Evolutionary conservation across 2,329 filamentous ascomycete species (phyloP), one percentile per base, ranked within the genome.

Genomic region (Talaromyces sp.): DNA sequence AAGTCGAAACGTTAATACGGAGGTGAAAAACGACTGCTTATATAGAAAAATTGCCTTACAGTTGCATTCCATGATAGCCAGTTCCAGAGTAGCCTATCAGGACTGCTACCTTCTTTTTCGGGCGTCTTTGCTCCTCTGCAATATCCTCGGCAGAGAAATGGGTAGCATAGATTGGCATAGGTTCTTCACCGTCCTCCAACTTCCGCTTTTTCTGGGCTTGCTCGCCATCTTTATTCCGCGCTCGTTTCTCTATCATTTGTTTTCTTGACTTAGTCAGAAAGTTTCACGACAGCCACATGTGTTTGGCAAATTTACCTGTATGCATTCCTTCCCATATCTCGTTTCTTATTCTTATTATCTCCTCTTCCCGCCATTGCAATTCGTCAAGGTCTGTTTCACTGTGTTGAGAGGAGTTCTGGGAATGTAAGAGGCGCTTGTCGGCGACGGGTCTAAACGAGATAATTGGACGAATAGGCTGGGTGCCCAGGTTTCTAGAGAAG

Each of bases 51-150:
- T 9, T 26, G 10, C 13, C n/a, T 49, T 67, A 80, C 77, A 99
- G 89, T 78, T 99, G 95, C 88, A 99, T 96, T 69, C 95, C 95
- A 78, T 91, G 93, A 81, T 99, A 99, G 17, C 95, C 95, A 10
- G 91, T 96, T 55, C 95, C 95, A 6, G 93, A 92, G 75, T 99
- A 99, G 17, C 95, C 95, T 68, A 99, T 88, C 81, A 98, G 80
- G 32, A 99, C 92, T 46, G 93, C 95, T 55, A 97, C 93, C 80
- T 99, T 99, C 75, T 90, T 88, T 83, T 99, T 99, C 26, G 95
- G 95, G 60, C 87, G 86, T 65, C 93, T 87, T 72, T 89, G 88
- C 74, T 99, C 95, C 53, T 87, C 86, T 13, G 89, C 90, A 67
- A 97, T 93, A 77, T 97, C 93, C 65, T 95, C 91, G 68, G 90